Evolutionary conservation across 305 asterid species (phyloP).

Genomic region (Rubia peregrina): DNA sequence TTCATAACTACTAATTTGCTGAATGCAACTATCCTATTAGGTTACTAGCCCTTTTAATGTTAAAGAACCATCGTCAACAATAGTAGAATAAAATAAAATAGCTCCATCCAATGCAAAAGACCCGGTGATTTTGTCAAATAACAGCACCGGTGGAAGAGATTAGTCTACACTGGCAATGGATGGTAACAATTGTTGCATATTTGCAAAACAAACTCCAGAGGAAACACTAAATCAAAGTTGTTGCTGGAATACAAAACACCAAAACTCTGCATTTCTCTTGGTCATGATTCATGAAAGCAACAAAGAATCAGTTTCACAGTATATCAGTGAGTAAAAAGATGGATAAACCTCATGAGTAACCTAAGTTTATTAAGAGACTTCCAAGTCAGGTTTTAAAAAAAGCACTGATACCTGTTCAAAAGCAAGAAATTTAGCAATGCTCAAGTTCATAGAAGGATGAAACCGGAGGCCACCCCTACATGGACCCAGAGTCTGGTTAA

Average conservation of each 20-base stretch:
- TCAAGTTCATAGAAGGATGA: slow-evolving; percentile 87
- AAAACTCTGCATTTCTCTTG: background rate
- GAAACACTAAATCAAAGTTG: background rate
- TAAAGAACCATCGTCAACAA: too few species aligned
- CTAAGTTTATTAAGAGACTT: background rate
- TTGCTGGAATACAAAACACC: background rate
- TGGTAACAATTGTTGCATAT: background rate
- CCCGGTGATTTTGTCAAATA: too few species aligned
- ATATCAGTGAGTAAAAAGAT: background rate
- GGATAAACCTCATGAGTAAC: background rate
- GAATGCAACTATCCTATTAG: background rate
- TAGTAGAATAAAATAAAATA: too few species aligned
- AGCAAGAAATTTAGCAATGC: slow-evolving; percentile 92
- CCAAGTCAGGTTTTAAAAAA: background rate
- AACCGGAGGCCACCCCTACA: slow-evolving; percentile 98
- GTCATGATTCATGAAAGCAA: background rate
- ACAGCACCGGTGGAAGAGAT: background rate
- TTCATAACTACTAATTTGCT: background rate
- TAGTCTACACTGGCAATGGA: background rate
- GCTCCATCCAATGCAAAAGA: background rate
- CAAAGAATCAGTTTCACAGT: background rate
- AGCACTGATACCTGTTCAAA: slow-evolving; percentile 69
- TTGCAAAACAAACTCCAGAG: background rate
- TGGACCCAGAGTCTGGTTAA: slow-evolving; percentile 95
- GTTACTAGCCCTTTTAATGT: background rate